Evolutionary conservation across 2,329 filamentous ascomycete genomes (phyloP), one percentile per base, ranked within the genome.

Genomic region (Leptosphaerulina australis): DNA sequence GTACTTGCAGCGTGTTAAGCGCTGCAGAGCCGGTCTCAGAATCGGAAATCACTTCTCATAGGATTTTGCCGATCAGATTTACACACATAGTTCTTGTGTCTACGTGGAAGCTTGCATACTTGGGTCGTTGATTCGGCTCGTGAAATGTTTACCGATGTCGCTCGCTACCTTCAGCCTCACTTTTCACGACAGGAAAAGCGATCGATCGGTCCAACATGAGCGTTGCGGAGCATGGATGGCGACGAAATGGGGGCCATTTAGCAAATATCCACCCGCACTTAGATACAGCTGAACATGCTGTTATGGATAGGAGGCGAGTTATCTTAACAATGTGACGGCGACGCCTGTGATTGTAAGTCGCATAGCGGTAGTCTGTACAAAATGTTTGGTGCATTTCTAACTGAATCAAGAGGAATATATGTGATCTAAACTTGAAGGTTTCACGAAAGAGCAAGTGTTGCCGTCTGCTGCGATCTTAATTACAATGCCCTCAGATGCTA

Each of bases 111-210:
- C 10, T 17, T 17, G 26, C 34, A 18, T 24, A 12, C 22, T 24
- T 18, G 24, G 20, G 24, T 28, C n/a, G 10, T 36, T 25, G 24
- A 35, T 47, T 12, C 24, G 37, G 22, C 29, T 4, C 29, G 24
- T 14, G n/a, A n/a, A n/a, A n/a, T 36, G 45, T 45, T 29, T 15
- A 22, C 15, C 34, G 24, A 48, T 41, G 37, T 33, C 25, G 39
- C 28, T 33, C 20, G 46, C 31, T 49, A 49, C n/a, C n/a, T n/a
- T 49, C 39, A 49, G 46, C 46, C 46, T 39, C 46, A 50, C 43
- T 26, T 14, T 31, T 24, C 39, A 38, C 3, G 3, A 37, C 43
- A 49, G 45, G 45, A 49, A 33, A 49, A 31, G 37, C 12, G 5
- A 18, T 20, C 7, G 4, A 11, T 12, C 9, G 3, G 29, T n/a